phyloP scores from a whole-genome alignment of 305 asterid genomes.

The Solanum hybrid region DNA sequence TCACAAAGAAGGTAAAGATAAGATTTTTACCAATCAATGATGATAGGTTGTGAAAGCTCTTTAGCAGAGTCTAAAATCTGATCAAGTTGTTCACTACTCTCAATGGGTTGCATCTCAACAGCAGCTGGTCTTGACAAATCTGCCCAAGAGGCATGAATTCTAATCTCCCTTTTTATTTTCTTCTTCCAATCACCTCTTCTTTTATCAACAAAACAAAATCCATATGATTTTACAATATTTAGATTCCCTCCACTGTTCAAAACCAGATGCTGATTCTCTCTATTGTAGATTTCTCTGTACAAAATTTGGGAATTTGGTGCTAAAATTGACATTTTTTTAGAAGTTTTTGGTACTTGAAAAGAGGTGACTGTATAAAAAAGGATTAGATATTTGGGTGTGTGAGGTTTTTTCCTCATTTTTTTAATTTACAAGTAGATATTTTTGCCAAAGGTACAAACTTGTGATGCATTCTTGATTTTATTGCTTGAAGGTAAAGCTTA shows the following conservation, averaged over 20 bases:
- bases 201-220: slow-evolving; percentile 28
- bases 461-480: neutral
- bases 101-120: slow-evolving; percentile 58
- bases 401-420: neutral
- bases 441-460: neutral
- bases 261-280: slow-evolving; percentile 19
- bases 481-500: neutral
- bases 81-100: slow-evolving; percentile 52
- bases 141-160: slow-evolving; percentile 38
- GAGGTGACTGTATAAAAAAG: neutral
- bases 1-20: neutral
- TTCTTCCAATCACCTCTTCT: slow-evolving; percentile 23
- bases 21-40: slow-evolving; percentile 58
- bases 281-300: slow-evolving; percentile 46
- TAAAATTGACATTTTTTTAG: slow-evolving; percentile 38
- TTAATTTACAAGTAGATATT: neutral
- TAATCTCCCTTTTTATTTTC: slow-evolving; percentile 25
- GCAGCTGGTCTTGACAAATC: slow-evolving; percentile 36
- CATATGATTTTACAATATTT: slow-evolving; percentile 24
- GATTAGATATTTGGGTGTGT: slow-evolving; percentile 7
- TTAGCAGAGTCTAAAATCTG: slow-evolving; percentile 53
- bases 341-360: neutral
- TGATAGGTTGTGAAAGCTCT: slow-evolving; percentile 54
- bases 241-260: slow-evolving; percentile 21
- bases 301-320: slow-evolving; percentile 58